Evolutionary conservation across 805 yeast species (phyloP).

Genomic region (Candida sphagnicola): DNA sequence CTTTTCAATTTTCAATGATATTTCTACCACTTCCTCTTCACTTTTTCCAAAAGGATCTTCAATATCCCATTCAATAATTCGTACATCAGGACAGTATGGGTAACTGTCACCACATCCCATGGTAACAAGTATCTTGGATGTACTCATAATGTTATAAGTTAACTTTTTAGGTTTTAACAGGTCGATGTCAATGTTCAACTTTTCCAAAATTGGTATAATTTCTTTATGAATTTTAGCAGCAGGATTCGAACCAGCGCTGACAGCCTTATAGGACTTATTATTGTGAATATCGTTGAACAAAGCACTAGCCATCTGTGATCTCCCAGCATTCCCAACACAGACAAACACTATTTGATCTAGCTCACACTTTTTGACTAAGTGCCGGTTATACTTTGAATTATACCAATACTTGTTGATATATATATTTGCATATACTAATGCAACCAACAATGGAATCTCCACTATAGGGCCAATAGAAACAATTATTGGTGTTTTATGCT

Average conservation of each 20-base stretch:
- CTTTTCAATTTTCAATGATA: background rate
- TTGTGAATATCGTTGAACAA: background rate
- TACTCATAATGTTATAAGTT: background rate
- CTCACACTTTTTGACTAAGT: background rate
- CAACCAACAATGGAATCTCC: constrained; percentile 52
- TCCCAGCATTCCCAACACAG: background rate
- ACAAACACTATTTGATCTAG: background rate
- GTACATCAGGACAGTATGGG: background rate
- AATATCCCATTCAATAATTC: background rate
- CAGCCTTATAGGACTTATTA: background rate
- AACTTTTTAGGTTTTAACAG: background rate
- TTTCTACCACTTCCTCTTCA: background rate
- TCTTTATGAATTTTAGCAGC: background rate
- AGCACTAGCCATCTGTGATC: background rate
- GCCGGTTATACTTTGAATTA: background rate
- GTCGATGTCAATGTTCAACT: background rate
- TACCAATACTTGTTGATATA: constrained; percentile 16
- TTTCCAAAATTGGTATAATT: background rate
- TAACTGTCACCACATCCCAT: background rate
- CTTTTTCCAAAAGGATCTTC: background rate
- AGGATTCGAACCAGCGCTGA: background rate
- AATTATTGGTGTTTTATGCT: constrained; percentile 52
- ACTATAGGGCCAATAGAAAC: constrained; percentile 58
- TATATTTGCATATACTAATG: constrained; percentile 33
- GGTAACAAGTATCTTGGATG: background rate